Percentiles rank a stretch among this genome's conserved stretches.
Evolutionary conservation across 1,284 basidiomycete genomes (phyloP).

Genomic region (Cutaneotrichosporon mucoides): DNA sequence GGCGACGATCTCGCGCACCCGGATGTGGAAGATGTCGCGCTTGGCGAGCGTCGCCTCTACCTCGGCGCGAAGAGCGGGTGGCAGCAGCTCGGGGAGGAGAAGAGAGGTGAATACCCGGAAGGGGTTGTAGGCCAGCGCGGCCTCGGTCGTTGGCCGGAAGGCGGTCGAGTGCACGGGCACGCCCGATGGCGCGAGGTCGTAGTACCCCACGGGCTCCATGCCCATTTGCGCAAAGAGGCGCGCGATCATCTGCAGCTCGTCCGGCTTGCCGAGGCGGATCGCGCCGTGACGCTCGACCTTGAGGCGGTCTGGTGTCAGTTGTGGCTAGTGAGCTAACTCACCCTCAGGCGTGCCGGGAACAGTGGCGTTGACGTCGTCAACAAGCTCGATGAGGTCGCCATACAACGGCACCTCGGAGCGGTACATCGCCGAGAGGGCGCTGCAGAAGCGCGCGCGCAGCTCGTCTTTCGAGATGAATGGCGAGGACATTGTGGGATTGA

Average conservation of each 20-base stretch:
- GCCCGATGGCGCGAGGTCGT: slow-evolving; percentile 48
- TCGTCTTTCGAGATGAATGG: slow-evolving; percentile 27
- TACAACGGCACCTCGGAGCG: slow-evolving; percentile 50
- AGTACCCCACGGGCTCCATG: slow-evolving; percentile 51
- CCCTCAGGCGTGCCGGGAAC: slow-evolving; percentile 6
- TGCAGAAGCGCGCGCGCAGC: slow-evolving; percentile 44
- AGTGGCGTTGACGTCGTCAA: slow-evolving; percentile 43
- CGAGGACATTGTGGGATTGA: neutral
- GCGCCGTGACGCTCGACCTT: slow-evolving; percentile 51
- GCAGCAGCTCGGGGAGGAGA: slow-evolving; percentile 45
- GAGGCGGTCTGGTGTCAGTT: slow-evolving; percentile 36
- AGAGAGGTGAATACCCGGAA: slow-evolving; percentile 51
- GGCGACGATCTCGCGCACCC: slow-evolving; percentile 33
- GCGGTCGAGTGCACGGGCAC: slow-evolving; percentile 52
- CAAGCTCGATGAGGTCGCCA: slow-evolving; percentile 47
- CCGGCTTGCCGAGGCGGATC: slow-evolving; percentile 48
- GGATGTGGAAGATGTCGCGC: slow-evolving; percentile 44
- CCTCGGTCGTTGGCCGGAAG: slow-evolving; percentile 42
- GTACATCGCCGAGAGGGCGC: slow-evolving; percentile 47
- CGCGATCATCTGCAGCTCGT: slow-evolving; percentile 46
- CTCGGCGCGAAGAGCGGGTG: slow-evolving; percentile 32
- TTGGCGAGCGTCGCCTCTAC: slow-evolving; percentile 33
- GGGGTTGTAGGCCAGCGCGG: slow-evolving; percentile 44
- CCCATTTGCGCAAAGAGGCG: slow-evolving; percentile 47
- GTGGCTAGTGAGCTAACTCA: neutral